Conservation (phyloP, 2,329 filamentous ascomycete species). For the Talaromyces atroroseus region DNA sequence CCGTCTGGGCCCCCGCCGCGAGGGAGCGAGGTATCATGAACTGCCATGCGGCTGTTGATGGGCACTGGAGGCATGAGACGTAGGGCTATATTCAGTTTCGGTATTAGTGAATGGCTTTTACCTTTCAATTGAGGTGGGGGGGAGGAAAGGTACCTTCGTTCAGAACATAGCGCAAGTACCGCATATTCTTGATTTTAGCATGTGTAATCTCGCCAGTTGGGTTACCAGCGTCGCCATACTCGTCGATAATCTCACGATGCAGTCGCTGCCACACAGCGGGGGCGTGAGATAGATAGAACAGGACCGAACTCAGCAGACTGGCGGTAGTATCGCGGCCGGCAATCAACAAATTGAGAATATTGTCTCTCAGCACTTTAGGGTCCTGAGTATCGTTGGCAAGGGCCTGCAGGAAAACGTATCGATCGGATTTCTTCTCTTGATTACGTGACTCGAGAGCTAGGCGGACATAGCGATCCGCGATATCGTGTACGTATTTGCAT, state of each 20-base stretch:
- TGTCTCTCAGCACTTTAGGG: constrained; percentile 42
- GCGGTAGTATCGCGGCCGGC: constrained; percentile 53
- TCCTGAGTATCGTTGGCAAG: constrained; percentile 44
- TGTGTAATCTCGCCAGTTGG: constrained; percentile 26
- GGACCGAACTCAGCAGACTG: constrained; percentile 39
- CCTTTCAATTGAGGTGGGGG: too few species aligned
- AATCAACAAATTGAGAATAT: constrained; percentile 48
- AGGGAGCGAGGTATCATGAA: constrained; percentile 15
- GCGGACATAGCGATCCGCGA: constrained; percentile 59
- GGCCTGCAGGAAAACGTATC: constrained; percentile 48
- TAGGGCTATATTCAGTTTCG: neutral
- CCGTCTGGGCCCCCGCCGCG: constrained; percentile 20
- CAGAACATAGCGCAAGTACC: constrained; percentile 14
- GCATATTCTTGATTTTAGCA: constrained; percentile 17
- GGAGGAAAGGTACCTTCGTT: constrained; percentile 9
- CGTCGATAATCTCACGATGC: constrained; percentile 21
- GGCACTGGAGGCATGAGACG: constrained; percentile 51
- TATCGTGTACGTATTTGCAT: constrained; percentile 8
- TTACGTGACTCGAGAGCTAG: constrained; percentile 59
- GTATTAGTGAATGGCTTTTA: neutral
- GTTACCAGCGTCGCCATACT: neutral
- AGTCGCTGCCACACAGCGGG: constrained; percentile 23
- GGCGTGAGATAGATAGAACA: constrained; percentile 31
- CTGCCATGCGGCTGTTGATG: constrained; percentile 43
- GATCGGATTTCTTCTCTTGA: constrained; percentile 51